A percentile compares a stretch with the other conserved stretches of the same genome.
Evolutionary conservation across 305 asterid species (phyloP).

Genomic region (Plantago coronopus): DNA sequence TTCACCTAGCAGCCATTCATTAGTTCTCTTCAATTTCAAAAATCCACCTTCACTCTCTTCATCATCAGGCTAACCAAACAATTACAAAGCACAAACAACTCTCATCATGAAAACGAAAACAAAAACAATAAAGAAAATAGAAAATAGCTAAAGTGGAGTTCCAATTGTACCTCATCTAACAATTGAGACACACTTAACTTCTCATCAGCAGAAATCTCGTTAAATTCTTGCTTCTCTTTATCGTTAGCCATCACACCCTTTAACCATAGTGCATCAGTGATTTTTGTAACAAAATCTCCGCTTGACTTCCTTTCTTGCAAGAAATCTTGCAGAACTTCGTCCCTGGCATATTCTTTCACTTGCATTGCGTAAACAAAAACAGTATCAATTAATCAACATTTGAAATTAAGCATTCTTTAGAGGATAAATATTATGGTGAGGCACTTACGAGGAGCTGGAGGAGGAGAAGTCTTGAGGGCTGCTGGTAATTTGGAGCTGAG

Average conservation of each 20-base stretch:
- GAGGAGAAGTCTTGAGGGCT: conserved; percentile 56
- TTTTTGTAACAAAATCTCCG: conserved; percentile 73
- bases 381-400: neutral
- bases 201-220: conserved; percentile 22
- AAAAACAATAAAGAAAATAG: neutral
- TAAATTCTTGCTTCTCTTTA: conserved; percentile 17
- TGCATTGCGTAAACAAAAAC: conserved; percentile 20
- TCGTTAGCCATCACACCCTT: conserved; percentile 30
- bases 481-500: conserved; percentile 33
- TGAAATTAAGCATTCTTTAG: neutral
- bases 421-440: neutral
- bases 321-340: conserved; percentile 57
- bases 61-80: conserved; percentile 23
- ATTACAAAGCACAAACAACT: neutral
- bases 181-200: conserved; percentile 20
- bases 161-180: conserved; percentile 40
- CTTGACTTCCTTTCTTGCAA: conserved; percentile 62
- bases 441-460: conserved; percentile 51
- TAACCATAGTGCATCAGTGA: conserved; percentile 65
- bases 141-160: neutral
- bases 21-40: conserved; percentile 66
- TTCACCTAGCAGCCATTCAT: conserved; percentile 78
- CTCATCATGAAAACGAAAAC: neutral
- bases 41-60: conserved; percentile 75
- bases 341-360: conserved; percentile 47